These are phyloP conservation scores for Myriosclerotinia duriaeana DNA, from an alignment of 2,329 filamentous ascomycete genomes.

Conservation along the genomic window DNA sequence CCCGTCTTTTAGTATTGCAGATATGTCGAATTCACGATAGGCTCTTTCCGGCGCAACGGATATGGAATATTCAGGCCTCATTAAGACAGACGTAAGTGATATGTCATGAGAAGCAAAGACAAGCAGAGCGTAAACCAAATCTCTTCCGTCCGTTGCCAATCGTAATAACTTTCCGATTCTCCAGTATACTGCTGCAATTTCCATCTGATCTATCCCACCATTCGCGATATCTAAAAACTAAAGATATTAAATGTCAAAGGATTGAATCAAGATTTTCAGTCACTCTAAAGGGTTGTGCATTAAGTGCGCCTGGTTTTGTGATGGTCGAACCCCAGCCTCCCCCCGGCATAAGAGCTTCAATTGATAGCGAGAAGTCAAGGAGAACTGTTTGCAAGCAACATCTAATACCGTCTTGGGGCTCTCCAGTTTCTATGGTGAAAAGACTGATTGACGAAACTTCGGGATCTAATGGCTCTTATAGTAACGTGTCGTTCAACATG, in stretches of 20 bases:
- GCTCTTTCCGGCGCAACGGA: not conserved
- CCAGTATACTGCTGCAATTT: not conserved
- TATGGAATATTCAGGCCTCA: not conserved
- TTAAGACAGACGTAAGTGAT: not conserved
- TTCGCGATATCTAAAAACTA: constrained; percentile 26
- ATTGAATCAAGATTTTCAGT: constrained; percentile 19
- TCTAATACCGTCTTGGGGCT: not conserved
- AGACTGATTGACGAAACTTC: not conserved
- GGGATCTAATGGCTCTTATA: not conserved
- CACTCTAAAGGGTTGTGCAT: constrained; percentile 6
- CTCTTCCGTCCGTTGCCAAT: not conserved
- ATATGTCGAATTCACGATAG: not conserved
- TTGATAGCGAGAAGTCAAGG: constrained; percentile 4
- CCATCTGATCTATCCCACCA: constrained; percentile 42
- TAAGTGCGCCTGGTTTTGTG: not conserved
- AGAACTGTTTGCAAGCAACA: constrained; percentile 9
- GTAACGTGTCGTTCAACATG: not conserved
- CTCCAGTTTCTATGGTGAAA: not conserved
- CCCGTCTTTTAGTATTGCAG: not conserved
- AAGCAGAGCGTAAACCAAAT: not conserved
- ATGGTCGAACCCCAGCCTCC: not conserved
- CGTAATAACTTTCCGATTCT: not conserved
- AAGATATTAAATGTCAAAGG: constrained; percentile 5
- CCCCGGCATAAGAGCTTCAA: constrained; percentile 27
- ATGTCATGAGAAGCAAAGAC: not conserved